Evolutionary conservation across 495 filamentous ascomycete genomes (phyloP), one percentile per base, ranked within the genome.

Genomic region (Cairneyella variabilis): DNA sequence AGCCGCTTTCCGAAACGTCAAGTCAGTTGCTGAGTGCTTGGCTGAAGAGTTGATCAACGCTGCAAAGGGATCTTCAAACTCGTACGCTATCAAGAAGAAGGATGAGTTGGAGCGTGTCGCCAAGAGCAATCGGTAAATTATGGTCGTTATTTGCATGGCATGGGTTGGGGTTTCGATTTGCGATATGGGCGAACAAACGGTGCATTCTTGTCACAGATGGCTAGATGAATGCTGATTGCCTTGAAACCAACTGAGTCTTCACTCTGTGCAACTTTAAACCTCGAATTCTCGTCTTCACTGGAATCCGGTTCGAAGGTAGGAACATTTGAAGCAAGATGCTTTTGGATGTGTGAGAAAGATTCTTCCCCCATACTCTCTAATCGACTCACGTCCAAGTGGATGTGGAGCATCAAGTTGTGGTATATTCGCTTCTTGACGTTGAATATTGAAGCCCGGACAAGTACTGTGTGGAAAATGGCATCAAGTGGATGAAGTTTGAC

Each of bases 31-130:
- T 66, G 93, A 98, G 86, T 97, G 93, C 79, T 78, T 98, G 67
- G 91, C 93, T 71, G 93, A 99, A 77, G 93, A 99, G 83, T 84
- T 99, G 69, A 97, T 99, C 84, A 99, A 99, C 82, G 95, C 95
- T 69, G 93, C 95, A 71, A 99, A 99, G 88, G 93, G 93, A 63
- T 91, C 87, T 84, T 92, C 88, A 76, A 99, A 99, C 89, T 95
- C 89, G 59, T 99, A 97, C 71, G 93, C 93, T 59, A 99, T 99
- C 83, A 99, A 99, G 89, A 99, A 99, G 90, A 99, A 99, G 91
- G 93, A 99, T 74, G 95, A 99, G 86, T 74, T 99, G 77, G 93
- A 98, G 86, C 93, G 93, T 87, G 93, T 98, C 71, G 93, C 93
- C 75, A 98, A 98, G 90, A 89, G 83, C 79, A 98, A 98, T 84